Base-by-base conservation (phyloP, 2,329 filamentous ascomycete species). In the Pseudocercospora musae region DNA sequence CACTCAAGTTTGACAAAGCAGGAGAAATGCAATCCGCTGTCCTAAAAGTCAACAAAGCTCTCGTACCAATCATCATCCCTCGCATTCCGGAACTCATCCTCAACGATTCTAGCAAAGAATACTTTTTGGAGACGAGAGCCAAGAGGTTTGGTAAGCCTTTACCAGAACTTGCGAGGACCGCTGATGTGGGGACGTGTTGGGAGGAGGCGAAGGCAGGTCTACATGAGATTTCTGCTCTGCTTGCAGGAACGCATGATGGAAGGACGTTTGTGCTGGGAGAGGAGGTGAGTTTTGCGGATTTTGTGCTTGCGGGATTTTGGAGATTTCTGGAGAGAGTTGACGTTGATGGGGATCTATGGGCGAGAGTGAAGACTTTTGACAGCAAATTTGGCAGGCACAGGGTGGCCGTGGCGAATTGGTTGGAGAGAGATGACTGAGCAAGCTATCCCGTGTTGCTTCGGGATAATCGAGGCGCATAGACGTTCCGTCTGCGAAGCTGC, bases 201-300 rank as follows among this genome's bases (percentile, higher is more conserved):
- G 74, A 79, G 11, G 72, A 73, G 0, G 82, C 80, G 0, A 73
- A 78, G 53, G 71, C 74, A 59, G 73, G 78, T 56, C 55, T 78
- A 5, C 77, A 73, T 0, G 74, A 72, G 23, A 66, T 86, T 58
- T 71, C 76, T 0, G 79, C 81, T 0, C n/a, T 56, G 21, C 27
- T 56, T 29, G 15, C 15, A 4, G 53, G 21, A 31, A 40, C 15
- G 15, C 37, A 40, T 40, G 37, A 40, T 40, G 33, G 25, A 8
- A 88, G 89, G 0, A 84, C 85, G 0, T 90, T 85, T 71, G 85
- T 90, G 59, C 54, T 84, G 63, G 89, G 89, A 0, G 37, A 81
- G 52, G 80, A 79, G 62, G 76, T 81, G 3, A 79, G 79, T 40
- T 89, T 84, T 71, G 82, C 81, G 3, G 86, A 87, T 70, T 84